These are phyloP conservation scores for Xanthoparmelia taractica DNA, from an alignment of 495 filamentous ascomycete species.

Conservation along the genomic window DNA sequence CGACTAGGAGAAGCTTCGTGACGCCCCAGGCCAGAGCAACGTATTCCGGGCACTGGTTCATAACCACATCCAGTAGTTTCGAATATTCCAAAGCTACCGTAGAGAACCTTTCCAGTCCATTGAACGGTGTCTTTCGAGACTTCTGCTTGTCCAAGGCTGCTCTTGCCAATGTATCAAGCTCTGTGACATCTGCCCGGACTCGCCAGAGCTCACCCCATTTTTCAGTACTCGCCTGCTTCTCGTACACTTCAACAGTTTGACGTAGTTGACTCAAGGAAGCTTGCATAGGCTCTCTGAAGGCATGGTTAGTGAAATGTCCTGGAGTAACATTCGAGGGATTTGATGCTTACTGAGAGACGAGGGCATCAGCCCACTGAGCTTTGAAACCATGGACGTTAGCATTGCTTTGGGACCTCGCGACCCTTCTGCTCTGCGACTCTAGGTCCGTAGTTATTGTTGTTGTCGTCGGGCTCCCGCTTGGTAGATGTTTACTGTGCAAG, in stretches of 20 bases:
- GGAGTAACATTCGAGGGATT: too few species aligned
- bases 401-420: conserved; percentile 11
- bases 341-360: conserved; percentile 14
- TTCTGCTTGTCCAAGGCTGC: conserved; percentile 7
- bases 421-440: background rate
- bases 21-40: conserved; percentile 19
- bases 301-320: background rate
- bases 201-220: conserved; percentile 17
- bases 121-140: background rate
- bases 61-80: conserved; percentile 22
- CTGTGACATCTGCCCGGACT: conserved; percentile 9
- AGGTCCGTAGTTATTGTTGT: background rate
- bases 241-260: conserved; percentile 16
- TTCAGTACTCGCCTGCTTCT: conserved; percentile 16
- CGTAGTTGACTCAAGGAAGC: conserved; percentile 12
- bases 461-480: background rate
- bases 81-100: conserved; percentile 21
- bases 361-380: conserved; percentile 12
- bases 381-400: conserved; percentile 5
- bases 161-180: conserved; percentile 9
- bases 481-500: background rate
- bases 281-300: conserved; percentile 14
- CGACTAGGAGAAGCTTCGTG: conserved; percentile 21
- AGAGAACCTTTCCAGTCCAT: conserved; percentile 16
- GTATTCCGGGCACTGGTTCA: conserved; percentile 20